A percentile compares a stretch with the other conserved stretches of the same genome.
These are phyloP conservation scores for Vanrija humicola DNA, from an alignment of 1,284 basidiomycete genomes.

Conservation along the genomic window DNA sequence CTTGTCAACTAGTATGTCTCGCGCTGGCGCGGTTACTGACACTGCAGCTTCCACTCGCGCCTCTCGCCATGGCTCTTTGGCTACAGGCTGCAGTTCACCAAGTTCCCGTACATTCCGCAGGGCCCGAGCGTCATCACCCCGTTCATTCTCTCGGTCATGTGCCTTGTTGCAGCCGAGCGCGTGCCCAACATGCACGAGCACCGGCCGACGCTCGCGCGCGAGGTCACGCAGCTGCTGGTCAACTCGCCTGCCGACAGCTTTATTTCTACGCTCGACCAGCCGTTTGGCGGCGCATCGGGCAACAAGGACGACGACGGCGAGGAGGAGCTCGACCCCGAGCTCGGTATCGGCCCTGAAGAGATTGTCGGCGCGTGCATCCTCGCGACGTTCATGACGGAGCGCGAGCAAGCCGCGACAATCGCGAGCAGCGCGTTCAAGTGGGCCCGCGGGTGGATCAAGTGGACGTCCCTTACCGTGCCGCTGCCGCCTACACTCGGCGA, in stretches of 20 bases:
- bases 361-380: slow-evolving; percentile 40
- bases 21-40: neutral
- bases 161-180: slow-evolving; percentile 38
- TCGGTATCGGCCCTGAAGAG: slow-evolving; percentile 47
- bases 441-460: slow-evolving; percentile 44
- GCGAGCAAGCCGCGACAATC: slow-evolving; percentile 29
- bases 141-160: slow-evolving; percentile 40
- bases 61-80: slow-evolving; percentile 39
- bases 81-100: slow-evolving; percentile 33
- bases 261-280: slow-evolving; percentile 14
- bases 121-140: slow-evolving; percentile 41
- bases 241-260: slow-evolving; percentile 37
- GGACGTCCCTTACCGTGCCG: slow-evolving; percentile 15
- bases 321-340: slow-evolving; percentile 37
- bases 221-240: slow-evolving; percentile 27
- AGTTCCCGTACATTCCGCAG: slow-evolving; percentile 39
- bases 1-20: slow-evolving; percentile 38
- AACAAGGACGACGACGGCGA: slow-evolving; percentile 20
- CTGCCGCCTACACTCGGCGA: slow-evolving; percentile 28
- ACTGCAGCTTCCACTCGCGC: slow-evolving; percentile 32
- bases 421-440: slow-evolving; percentile 39
- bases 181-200: slow-evolving; percentile 23
- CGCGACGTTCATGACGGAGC: slow-evolving; percentile 34
- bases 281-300: slow-evolving; percentile 11
- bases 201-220: slow-evolving; percentile 21